Percentiles rank a stretch among this genome's conserved stretches.
Conservation (phyloP, 768 basidiomycete species). For the Trametes coccinea region DNA sequence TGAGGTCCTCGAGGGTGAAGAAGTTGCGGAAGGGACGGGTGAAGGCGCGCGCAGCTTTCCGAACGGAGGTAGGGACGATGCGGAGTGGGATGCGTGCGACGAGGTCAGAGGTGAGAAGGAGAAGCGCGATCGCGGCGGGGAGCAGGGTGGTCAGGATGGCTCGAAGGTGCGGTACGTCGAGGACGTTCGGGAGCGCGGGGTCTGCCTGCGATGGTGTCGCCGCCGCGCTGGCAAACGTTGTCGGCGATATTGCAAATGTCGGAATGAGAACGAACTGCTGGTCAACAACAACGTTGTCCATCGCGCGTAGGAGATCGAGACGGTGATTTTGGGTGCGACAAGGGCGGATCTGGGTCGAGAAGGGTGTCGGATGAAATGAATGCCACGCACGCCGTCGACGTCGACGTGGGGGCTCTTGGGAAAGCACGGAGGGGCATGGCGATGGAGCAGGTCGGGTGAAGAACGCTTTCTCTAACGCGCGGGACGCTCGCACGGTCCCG, state of each 20-base stretch:
- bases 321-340: no score
- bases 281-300: no score
- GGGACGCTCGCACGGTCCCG: background rate
- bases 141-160: conserved; percentile 18
- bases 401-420: conserved; percentile 14
- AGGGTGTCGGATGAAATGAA: background rate
- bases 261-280: no score
- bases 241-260: no score
- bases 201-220: background rate
- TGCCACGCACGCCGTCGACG: background rate
- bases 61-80: conserved; percentile 12
- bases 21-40: conserved; percentile 51
- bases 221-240: background rate
- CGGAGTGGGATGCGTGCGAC: conserved; percentile 16
- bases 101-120: conserved; percentile 18
- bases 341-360: no score
- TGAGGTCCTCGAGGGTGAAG: conserved; percentile 50
- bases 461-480: conserved; percentile 7
- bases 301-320: no score
- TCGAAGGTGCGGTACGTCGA: conserved; percentile 7
- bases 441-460: conserved; percentile 10
- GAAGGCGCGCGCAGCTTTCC: conserved; percentile 9
- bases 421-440: conserved; percentile 1
- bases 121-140: conserved; percentile 10
- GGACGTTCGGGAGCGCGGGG: background rate